Evolutionary conservation across 2,329 filamentous ascomycete species (phyloP).

Genomic region (Aspergillus udagawae): DNA sequence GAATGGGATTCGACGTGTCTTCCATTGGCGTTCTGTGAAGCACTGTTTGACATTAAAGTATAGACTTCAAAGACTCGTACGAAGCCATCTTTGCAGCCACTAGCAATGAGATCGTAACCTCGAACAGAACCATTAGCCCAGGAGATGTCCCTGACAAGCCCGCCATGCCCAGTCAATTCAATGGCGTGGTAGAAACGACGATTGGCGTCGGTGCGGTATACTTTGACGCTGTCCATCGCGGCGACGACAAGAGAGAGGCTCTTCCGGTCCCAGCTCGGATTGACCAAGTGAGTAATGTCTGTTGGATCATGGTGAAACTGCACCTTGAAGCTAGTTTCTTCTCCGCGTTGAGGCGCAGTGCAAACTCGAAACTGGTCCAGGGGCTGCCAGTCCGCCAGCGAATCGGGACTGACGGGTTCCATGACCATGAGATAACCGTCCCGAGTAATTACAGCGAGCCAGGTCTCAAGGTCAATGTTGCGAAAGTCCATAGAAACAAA

Average conservation of each 20-base stretch:
- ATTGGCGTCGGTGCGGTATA: slow-evolving; percentile 72
- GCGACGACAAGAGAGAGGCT: slow-evolving; percentile 79
- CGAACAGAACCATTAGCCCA: slow-evolving; percentile 92
- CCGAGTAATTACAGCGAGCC: slow-evolving; percentile 77
- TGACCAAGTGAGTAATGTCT: slow-evolving; percentile 67
- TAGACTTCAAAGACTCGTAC: slow-evolving; percentile 75
- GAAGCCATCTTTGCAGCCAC: slow-evolving; percentile 86
- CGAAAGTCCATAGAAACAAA: slow-evolving; percentile 81
- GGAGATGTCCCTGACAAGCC: slow-evolving; percentile 78
- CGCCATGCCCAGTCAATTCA: slow-evolving; percentile 68
- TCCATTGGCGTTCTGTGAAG: slow-evolving; percentile 23
- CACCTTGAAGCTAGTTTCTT: slow-evolving; percentile 82
- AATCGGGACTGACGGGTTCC: slow-evolving; percentile 82
- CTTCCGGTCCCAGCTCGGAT: slow-evolving; percentile 76
- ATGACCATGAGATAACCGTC: slow-evolving; percentile 76
- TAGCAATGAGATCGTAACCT: slow-evolving; percentile 85
- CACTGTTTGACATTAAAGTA: slow-evolving; percentile 29
- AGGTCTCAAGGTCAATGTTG: slow-evolving; percentile 76
- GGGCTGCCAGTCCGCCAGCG: slow-evolving; percentile 68
- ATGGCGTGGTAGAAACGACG: slow-evolving; percentile 83
- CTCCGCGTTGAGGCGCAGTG: slow-evolving; percentile 66
- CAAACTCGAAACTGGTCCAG: slow-evolving; percentile 75
- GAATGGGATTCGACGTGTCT: slow-evolving; percentile 23
- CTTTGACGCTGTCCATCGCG: slow-evolving; percentile 74
- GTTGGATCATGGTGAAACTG: slow-evolving; percentile 81